Evolutionary conservation across 2,329 filamentous ascomycete species (phyloP).

Genomic region (Ophiocordyceps camponoti-rufipedis): DNA sequence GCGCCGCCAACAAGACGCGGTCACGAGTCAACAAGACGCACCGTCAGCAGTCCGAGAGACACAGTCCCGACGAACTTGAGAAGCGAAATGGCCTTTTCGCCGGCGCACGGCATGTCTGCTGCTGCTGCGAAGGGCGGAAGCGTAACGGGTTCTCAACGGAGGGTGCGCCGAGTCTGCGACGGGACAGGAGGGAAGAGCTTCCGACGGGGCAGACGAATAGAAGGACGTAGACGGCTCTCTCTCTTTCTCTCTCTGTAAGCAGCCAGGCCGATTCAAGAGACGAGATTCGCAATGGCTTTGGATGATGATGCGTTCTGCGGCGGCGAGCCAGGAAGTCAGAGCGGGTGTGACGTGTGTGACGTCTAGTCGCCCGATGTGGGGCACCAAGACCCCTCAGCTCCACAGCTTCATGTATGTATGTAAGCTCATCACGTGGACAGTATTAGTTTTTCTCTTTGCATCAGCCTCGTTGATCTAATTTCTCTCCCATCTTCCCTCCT

Average conservation of each 20-base stretch:
- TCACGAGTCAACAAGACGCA: conserved; percentile 25
- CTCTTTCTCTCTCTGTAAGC: too few species aligned
- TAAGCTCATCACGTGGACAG: neutral
- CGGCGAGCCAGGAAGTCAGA: too few species aligned
- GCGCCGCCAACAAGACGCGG: too few species aligned
- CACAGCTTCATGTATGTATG: neutral
- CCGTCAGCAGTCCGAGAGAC: conserved; percentile 73
- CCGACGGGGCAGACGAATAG: too few species aligned
- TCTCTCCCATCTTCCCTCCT: neutral
- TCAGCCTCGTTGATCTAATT: neutral
- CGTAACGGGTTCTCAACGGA: neutral
- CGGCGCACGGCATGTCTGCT: conserved; percentile 41
- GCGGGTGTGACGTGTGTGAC: too few species aligned
- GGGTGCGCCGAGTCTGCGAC: neutral
- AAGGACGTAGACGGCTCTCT: too few species aligned
- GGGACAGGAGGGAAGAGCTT: neutral
- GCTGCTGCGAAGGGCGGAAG: conserved; percentile 2
- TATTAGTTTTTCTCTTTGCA: neutral
- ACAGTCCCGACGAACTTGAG: conserved; percentile 90
- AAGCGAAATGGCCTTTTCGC: conserved; percentile 38
- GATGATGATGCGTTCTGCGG: too few species aligned
- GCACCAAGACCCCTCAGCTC: neutral
- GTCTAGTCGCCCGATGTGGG: neutral
- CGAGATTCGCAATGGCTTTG: too few species aligned
- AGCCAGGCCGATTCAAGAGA: too few species aligned